Conservation (phyloP, 2,329 filamentous ascomycete genomes). For the Graphilbum fragrans region DNA sequence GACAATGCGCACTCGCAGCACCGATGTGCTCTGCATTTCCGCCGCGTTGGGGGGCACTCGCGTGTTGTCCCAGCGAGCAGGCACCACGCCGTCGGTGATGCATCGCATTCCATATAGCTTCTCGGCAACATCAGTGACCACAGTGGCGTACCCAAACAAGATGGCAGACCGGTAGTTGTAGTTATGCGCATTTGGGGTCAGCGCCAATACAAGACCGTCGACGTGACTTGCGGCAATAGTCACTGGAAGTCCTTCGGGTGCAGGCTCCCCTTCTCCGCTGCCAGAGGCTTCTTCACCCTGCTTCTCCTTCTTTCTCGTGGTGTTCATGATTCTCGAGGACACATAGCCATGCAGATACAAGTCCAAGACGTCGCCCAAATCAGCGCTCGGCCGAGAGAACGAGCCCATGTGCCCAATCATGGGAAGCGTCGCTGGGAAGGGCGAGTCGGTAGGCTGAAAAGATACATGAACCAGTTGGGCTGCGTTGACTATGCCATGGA, state of each 20-base stretch:
- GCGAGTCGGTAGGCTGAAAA: slow-evolving; percentile 51
- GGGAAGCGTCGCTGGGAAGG: slow-evolving; percentile 67
- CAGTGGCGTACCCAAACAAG: slow-evolving; percentile 59
- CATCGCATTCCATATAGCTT: slow-evolving; percentile 67
- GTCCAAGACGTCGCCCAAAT: slow-evolving; percentile 53
- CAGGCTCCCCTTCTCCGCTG: slow-evolving; percentile 1
- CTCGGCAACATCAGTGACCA: slow-evolving; percentile 57
- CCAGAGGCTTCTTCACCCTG: not conserved
- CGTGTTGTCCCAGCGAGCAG: slow-evolving; percentile 55
- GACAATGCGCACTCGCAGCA: slow-evolving; percentile 56
- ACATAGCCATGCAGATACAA: slow-evolving; percentile 81
- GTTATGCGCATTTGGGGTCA: slow-evolving; percentile 70
- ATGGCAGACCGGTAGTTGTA: slow-evolving; percentile 80
- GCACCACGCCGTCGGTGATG: slow-evolving; percentile 64
- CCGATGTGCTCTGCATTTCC: slow-evolving; percentile 64
- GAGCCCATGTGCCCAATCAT: slow-evolving; percentile 80
- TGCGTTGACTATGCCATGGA: slow-evolving; percentile 65
- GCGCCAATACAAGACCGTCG: slow-evolving; percentile 67
- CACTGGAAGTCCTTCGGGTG: slow-evolving; percentile 43
- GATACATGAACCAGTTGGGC: slow-evolving; percentile 69
- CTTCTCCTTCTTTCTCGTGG: slow-evolving; percentile 26
- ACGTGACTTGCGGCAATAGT: slow-evolving; percentile 62
- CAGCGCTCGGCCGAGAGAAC: slow-evolving; percentile 49
- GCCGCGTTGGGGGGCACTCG: slow-evolving; percentile 58
- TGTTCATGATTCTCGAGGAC: slow-evolving; percentile 62